Evolutionary conservation across 208 protist species (phyloP).

Genomic region (Acanthamoeba rhysodes): DNA sequence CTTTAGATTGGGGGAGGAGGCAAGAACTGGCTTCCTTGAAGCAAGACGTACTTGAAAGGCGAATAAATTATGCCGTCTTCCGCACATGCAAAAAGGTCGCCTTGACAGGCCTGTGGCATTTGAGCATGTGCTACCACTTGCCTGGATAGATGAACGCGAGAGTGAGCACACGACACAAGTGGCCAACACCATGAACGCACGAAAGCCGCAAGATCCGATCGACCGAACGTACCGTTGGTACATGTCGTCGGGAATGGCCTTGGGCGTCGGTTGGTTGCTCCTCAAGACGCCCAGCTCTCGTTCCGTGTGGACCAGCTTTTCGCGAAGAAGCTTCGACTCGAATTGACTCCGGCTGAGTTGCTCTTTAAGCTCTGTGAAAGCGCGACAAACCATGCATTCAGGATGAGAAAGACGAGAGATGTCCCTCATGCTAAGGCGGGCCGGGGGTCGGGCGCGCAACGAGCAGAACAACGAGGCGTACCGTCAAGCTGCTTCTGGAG

Average conservation of each 20-base stretch:
- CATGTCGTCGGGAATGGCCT: conserved; percentile 17
- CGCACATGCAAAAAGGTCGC: conserved; percentile 14
- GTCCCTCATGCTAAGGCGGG: neutral
- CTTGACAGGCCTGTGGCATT: neutral
- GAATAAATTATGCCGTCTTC: conserved; percentile 22
- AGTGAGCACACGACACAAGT: neutral
- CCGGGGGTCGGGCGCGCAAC: neutral
- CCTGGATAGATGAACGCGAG: neutral
- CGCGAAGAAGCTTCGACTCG: conserved; percentile 44
- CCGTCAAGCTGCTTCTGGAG: conserved; percentile 54
- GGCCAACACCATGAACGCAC: neutral
- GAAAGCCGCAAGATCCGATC: neutral
- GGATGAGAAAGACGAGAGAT: neutral
- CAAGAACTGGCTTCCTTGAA: neutral
- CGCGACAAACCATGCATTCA: neutral
- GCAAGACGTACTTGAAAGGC: conserved; percentile 19
- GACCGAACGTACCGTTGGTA: neutral
- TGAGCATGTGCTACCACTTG: conserved; percentile 30
- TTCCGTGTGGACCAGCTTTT: conserved; percentile 53
- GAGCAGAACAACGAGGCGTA: neutral
- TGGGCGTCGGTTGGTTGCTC: conserved; percentile 24
- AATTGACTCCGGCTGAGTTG: conserved; percentile 42
- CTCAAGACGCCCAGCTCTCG: conserved; percentile 9
- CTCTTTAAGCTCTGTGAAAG: conserved; percentile 15
- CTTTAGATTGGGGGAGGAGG: no score